phyloP scores from a whole-genome alignment of 768 basidiomycete genomes.

The Cyclocybe cylindracea region DNA sequence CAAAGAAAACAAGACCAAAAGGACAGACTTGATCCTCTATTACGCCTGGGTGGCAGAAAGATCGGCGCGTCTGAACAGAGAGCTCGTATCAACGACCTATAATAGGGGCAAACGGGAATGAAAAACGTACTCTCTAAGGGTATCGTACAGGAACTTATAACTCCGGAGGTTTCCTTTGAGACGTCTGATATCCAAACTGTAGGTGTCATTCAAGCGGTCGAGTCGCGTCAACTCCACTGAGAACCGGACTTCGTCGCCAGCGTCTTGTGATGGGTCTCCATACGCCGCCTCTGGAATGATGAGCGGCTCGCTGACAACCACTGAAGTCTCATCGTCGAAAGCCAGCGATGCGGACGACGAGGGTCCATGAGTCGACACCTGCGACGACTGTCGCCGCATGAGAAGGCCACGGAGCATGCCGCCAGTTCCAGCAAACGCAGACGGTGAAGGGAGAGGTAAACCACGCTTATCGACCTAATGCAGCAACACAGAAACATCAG shows the following conservation, averaged over 20 bases:
- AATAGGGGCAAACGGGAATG: not conserved
- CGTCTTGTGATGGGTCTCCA: conserved; percentile 79
- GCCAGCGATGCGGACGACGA: conserved; percentile 38
- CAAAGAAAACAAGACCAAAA: conserved; percentile 8
- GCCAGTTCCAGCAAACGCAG: conserved; percentile 64
- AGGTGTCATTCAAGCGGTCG: conserved; percentile 87
- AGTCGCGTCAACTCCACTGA: conserved; percentile 91
- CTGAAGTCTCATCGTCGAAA: conserved; percentile 45
- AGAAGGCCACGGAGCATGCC: conserved; percentile 87
- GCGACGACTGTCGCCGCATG: conserved; percentile 89
- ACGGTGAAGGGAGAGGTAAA: conserved; percentile 78
- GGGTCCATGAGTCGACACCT: conserved; percentile 53
- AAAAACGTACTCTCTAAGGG: conserved; percentile 74
- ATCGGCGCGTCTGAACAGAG: conserved; percentile 42
- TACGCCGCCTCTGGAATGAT: conserved; percentile 61
- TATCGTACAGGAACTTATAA: conserved; percentile 91
- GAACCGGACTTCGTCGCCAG: conserved; percentile 96
- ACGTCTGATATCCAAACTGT: conserved; percentile 88
- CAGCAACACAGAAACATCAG: conserved; percentile 7
- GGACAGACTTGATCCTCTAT: conserved; percentile 6
- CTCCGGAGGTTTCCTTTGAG: conserved; percentile 91
- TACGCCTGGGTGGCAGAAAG: conserved; percentile 29
- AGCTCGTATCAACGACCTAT: conserved; percentile 3
- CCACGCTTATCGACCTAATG: conserved; percentile 86
- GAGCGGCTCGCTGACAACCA: conserved; percentile 37